phyloP scores from a whole-genome alignment of 345 rosid species.

The Brassica incana region DNA sequence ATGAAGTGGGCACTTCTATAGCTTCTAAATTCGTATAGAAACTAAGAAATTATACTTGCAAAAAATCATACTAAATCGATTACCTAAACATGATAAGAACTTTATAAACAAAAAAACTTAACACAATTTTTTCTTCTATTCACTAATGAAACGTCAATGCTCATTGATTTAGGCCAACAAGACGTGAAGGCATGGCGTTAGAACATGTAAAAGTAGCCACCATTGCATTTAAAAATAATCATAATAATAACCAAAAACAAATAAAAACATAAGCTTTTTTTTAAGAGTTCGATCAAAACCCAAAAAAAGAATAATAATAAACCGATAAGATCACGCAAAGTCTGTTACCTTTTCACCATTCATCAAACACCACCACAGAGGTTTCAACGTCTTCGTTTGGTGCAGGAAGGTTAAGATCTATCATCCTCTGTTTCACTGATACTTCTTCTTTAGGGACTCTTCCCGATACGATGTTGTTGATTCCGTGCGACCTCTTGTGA shows the following conservation, averaged over 20 bases:
- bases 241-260: background rate
- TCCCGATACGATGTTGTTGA: background rate
- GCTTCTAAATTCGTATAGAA: conserved; percentile 13
- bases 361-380: conserved; percentile 68
- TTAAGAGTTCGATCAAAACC: conserved; percentile 1
- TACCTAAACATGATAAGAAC: background rate
- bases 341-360: conserved; percentile 35
- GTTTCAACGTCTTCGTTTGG: conserved; percentile 64
- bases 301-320: conserved; percentile 6
- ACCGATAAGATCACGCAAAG: conserved; percentile 34
- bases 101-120: background rate
- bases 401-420: conserved; percentile 95
- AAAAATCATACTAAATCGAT: background rate
- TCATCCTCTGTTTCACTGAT: conserved; percentile 44
- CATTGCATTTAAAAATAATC: conserved; percentile 26
- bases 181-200: conserved; percentile 42
- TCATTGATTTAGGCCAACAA: conserved; percentile 36
- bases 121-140: conserved; percentile 3
- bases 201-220: conserved; percentile 42
- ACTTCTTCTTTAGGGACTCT: conserved; percentile 21
- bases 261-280: conserved; percentile 12
- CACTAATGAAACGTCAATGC: conserved; percentile 27
- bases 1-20: conserved; percentile 39
- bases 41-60: background rate
- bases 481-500: conserved; percentile 86